These are phyloP conservation scores for Pochonia chlamydosporia DNA, from an alignment of 2,329 filamentous ascomycete species.

Conservation along the genomic window DNA sequence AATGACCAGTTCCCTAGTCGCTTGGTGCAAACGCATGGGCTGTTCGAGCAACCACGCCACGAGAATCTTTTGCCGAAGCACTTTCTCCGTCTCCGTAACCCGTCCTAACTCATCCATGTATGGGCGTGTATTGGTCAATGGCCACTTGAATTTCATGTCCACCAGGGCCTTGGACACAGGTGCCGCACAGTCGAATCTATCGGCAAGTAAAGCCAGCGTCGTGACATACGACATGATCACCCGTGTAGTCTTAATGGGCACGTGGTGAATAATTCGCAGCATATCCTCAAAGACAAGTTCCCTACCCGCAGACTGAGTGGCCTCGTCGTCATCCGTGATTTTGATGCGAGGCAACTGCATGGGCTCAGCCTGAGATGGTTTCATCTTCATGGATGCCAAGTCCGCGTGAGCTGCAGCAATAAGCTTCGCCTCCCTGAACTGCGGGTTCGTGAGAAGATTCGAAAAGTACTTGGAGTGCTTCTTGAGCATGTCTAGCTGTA, in stretches of 20 bases:
- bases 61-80: slow-evolving; percentile 63
- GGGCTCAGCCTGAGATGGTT: slow-evolving; percentile 41
- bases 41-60: slow-evolving; percentile 61
- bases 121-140: slow-evolving; percentile 35
- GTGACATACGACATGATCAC: slow-evolving; percentile 57
- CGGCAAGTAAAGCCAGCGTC: slow-evolving; percentile 64
- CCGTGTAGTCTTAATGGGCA: slow-evolving; percentile 28
- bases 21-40: slow-evolving; percentile 51
- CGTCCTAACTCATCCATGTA: slow-evolving; percentile 30
- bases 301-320: slow-evolving; percentile 54
- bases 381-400: slow-evolving; percentile 41
- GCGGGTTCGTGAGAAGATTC: slow-evolving; percentile 55
- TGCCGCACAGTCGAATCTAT: slow-evolving; percentile 63
- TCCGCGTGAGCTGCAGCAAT: slow-evolving; percentile 45
- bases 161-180: slow-evolving; percentile 48
- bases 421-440: slow-evolving; percentile 57
- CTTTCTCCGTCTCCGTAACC: slow-evolving; percentile 51
- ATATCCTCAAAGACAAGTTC: slow-evolving; percentile 62
- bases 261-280: slow-evolving; percentile 58
- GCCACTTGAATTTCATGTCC: slow-evolving; percentile 49
- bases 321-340: slow-evolving; percentile 64
- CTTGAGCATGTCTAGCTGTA: slow-evolving; percentile 50
- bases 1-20: slow-evolving; percentile 60
- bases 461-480: slow-evolving; percentile 64
- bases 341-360: slow-evolving; percentile 55